Evolutionary conservation across 225 moss, liverwort and hornwort genomes (phyloP).

Genomic region (Bryoerythrophyllum caledonicum): DNA sequence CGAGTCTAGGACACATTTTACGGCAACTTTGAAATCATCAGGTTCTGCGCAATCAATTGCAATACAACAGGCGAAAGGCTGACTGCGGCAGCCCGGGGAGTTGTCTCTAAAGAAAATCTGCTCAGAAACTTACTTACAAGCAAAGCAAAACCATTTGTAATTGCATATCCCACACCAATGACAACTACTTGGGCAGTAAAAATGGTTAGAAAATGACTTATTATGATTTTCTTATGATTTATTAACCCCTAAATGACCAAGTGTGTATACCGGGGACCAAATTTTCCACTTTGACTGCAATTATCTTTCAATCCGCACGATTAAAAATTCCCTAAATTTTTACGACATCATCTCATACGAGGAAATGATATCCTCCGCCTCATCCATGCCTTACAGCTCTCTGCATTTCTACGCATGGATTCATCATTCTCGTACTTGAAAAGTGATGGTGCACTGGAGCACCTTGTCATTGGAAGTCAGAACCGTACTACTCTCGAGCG

Average conservation of each 20-base stretch:
- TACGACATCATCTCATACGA: too few relatives aligned
- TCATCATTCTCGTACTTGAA: constrained; percentile 22
- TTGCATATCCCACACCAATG: not conserved
- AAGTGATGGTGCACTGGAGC: constrained; percentile 24
- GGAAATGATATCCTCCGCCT: too few relatives aligned
- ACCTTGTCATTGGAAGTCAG: constrained; percentile 36
- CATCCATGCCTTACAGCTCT: too few relatives aligned
- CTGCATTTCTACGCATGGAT: not conserved
- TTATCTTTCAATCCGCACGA: too few relatives aligned
- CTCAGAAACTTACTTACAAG: not conserved
- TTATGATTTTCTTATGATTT: too few relatives aligned
- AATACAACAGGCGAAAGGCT: constrained; percentile 2
- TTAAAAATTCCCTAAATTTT: too few relatives aligned
- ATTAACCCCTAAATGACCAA: too few relatives aligned
- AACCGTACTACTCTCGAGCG: not conserved
- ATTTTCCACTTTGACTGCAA: too few relatives aligned
- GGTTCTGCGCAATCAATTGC: constrained; percentile 6
- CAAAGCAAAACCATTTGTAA: not conserved
- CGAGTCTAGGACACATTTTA: not conserved
- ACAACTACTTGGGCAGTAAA: not conserved
- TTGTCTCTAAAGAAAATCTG: not conserved
- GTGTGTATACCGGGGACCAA: too few relatives aligned
- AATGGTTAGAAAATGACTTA: too few relatives aligned
- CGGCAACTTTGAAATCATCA: not conserved
- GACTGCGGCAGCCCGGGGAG: not conserved